Conservation (phyloP, 805 yeast genomes). For the Cyberlindnera xylosilytica region DNA sequence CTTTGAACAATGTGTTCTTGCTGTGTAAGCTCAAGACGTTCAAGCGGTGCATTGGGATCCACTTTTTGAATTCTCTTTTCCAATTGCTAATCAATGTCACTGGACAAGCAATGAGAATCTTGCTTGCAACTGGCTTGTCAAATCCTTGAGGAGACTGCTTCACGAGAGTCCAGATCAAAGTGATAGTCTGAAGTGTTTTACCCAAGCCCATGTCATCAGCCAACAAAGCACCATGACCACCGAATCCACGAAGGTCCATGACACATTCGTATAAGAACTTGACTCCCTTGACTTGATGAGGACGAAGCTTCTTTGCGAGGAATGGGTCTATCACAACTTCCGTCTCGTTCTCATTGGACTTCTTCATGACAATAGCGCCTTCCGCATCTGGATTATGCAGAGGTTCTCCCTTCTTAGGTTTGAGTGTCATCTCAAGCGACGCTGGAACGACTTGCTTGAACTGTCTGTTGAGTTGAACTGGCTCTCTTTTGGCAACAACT, state of each 20-base stretch:
- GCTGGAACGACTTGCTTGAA: slow-evolving; percentile 23
- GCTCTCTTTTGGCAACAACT: slow-evolving; percentile 10
- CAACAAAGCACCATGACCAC: slow-evolving; percentile 68
- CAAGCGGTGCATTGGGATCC: slow-evolving; percentile 59
- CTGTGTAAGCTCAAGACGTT: slow-evolving; percentile 62
- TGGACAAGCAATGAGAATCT: slow-evolving; percentile 83
- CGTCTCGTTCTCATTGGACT: slow-evolving; percentile 22
- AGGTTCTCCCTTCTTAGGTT: slow-evolving; percentile 28
- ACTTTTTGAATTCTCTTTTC: slow-evolving; percentile 83
- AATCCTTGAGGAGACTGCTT: slow-evolving; percentile 50
- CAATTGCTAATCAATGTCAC: slow-evolving; percentile 86
- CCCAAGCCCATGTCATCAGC: slow-evolving; percentile 99
- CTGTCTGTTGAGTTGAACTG: slow-evolving; percentile 21
- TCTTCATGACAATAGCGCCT: slow-evolving; percentile 42
- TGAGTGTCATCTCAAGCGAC: slow-evolving; percentile 15
- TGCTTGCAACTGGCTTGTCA: slow-evolving; percentile 41
- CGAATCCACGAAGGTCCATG: slow-evolving; percentile 56
- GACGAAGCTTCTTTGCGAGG: slow-evolving; percentile 53
- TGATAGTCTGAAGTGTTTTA: slow-evolving; percentile 80
- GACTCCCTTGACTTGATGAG: slow-evolving; percentile 87
- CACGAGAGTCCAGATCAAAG: slow-evolving; percentile 79
- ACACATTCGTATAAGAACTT: slow-evolving; percentile 78
- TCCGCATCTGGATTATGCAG: slow-evolving; percentile 36
- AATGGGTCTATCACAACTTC: slow-evolving; percentile 63
- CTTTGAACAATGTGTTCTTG: slow-evolving; percentile 47